Conservation (phyloP, 2,329 filamentous ascomycete species). For the Peltaster fructicola region DNA sequence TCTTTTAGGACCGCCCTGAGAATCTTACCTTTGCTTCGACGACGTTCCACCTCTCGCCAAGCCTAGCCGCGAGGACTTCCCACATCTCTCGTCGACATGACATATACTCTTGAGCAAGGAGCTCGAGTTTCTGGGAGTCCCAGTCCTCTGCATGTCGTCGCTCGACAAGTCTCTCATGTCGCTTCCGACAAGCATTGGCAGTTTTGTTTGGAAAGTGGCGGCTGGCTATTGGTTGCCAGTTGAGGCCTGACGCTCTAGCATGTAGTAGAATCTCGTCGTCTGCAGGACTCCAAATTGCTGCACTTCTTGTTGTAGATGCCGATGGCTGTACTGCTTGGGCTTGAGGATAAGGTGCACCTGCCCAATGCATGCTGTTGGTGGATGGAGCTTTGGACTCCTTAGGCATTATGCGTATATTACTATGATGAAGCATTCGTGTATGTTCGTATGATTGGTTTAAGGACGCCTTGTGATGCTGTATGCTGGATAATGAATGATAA, state of each 20-base stretch:
- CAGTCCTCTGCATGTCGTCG: conserved; percentile 56
- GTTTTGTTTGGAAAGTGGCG: conserved; percentile 61
- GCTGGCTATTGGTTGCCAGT: conserved; percentile 67
- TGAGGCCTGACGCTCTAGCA: conserved; percentile 57
- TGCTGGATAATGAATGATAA: conserved; percentile 4
- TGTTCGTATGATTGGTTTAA: conserved; percentile 8
- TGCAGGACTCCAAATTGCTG: conserved; percentile 45
- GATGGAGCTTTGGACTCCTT: conserved; percentile 22
- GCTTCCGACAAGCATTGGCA: conserved; percentile 72
- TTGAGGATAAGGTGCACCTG: conserved; percentile 18
- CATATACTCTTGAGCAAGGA: conserved; percentile 63
- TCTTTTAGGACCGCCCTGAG: conserved; percentile 7
- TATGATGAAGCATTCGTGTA: conserved; percentile 5
- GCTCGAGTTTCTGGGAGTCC: conserved; percentile 58
- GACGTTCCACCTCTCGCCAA: conserved; percentile 40
- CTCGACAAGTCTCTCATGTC: conserved; percentile 71
- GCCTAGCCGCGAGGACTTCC: conserved; percentile 48
- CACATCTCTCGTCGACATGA: conserved; percentile 65
- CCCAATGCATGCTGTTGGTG: conserved; percentile 7
- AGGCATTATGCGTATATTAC: conserved; percentile 24
- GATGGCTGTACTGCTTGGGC: conserved; percentile 16
- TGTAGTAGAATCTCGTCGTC: conserved; percentile 59
- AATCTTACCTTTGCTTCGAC: conserved; percentile 67
- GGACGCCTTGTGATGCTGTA: conserved; percentile 6
- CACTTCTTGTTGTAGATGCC: conserved; percentile 19